Evolutionary conservation across 257 asterid species (phyloP).

Genomic region (Penstemon newberryi): DNA sequence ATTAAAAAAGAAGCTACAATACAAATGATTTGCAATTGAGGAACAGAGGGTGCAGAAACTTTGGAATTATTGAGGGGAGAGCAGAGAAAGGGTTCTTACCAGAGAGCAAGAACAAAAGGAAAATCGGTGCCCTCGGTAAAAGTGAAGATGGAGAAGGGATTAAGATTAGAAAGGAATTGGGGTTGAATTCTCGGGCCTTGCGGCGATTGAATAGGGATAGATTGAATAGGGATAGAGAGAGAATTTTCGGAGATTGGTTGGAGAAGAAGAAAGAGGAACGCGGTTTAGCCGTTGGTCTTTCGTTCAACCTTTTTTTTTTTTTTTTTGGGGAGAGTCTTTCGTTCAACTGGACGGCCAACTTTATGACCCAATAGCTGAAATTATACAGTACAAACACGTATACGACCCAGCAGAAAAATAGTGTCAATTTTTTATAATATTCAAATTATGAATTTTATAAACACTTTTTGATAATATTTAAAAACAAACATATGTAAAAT

Average conservation of each 20-base stretch:
- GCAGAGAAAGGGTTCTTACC: conserved; percentile 36
- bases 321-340: no score
- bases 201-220: conserved; percentile 30
- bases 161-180: conserved; percentile 31
- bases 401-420: no score
- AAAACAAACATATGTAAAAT: no score
- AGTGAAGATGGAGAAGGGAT: conserved; percentile 20
- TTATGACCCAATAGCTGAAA: no score
- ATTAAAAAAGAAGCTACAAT: not conserved
- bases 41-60: conserved; percentile 21
- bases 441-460: no score
- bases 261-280: conserved; percentile 41
- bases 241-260: conserved; percentile 26
- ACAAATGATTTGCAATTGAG: conserved; percentile 21
- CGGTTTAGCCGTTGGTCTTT: conserved; percentile 32
- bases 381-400: no score
- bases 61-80: conserved; percentile 18
- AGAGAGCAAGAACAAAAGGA: conserved; percentile 48
- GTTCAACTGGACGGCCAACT: conserved; percentile 12
- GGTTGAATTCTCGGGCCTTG: conserved; percentile 11
- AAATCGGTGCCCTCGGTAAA: conserved; percentile 34
- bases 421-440: no score
- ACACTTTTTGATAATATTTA: no score
- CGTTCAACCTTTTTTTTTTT: not conserved
- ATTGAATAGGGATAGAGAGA: conserved; percentile 30